phyloP scores from a whole-genome alignment of 345 rosid species.

The Melaleuca alternifolia region DNA sequence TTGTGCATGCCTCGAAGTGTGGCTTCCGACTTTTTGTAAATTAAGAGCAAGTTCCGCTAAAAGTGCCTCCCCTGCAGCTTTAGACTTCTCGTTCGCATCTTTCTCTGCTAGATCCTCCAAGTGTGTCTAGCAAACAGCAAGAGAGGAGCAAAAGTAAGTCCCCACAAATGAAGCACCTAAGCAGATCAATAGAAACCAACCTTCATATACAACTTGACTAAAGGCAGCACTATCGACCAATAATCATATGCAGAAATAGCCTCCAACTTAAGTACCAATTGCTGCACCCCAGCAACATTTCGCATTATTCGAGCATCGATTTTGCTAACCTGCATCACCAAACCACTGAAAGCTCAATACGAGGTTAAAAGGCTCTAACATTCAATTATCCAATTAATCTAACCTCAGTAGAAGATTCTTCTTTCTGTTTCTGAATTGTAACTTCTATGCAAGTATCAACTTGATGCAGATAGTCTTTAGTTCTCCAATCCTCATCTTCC shows the following conservation, averaged over 20 bases:
- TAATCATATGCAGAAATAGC: conserved; percentile 63
- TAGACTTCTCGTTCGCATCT: conserved; percentile 93
- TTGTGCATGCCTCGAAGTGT: conserved; percentile 40
- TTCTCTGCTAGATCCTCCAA: conserved; percentile 91
- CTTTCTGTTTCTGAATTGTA: conserved; percentile 76
- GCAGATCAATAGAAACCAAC: conserved; percentile 27
- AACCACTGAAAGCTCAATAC: neutral
- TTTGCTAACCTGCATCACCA: conserved; percentile 65
- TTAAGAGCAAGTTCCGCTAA: conserved; percentile 91
- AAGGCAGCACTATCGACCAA: conserved; percentile 50
- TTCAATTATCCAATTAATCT: conserved; percentile 5
- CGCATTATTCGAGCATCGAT: conserved; percentile 70
- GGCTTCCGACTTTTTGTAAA: conserved; percentile 62
- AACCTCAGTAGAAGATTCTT: conserved; percentile 73
- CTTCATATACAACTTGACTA: conserved; percentile 74
- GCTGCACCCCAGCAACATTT: conserved; percentile 63
- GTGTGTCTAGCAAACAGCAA: conserved; percentile 36
- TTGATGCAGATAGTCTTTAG: conserved; percentile 58
- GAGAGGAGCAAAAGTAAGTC: neutral
- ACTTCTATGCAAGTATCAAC: conserved; percentile 68
- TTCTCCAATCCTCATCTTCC: conserved; percentile 66
- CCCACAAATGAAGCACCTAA: neutral
- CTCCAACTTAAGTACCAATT: conserved; percentile 75
- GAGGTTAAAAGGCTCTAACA: neutral
- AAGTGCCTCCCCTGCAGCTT: conserved; percentile 97